Conservation (phyloP, 2,329 filamentous ascomycete genomes). For the Cladosporium sp. region DNA sequence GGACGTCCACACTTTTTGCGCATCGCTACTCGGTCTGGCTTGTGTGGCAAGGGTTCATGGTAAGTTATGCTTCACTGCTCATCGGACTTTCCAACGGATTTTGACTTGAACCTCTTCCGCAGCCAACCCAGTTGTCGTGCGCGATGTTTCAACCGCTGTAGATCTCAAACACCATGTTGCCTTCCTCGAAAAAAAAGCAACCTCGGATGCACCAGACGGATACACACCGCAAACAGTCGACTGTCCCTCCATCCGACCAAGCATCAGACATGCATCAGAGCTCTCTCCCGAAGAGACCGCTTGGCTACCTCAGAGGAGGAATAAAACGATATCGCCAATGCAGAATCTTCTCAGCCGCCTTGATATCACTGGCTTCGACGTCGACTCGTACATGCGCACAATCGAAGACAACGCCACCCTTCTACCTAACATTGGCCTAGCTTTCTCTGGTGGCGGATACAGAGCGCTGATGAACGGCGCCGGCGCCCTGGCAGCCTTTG, state of each 20-base stretch:
- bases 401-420: conserved; percentile 56
- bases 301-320: conserved; percentile 72
- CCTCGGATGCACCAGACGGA: conserved; percentile 57
- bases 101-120: background rate
- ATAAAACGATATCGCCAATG: conserved; percentile 74
- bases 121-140: background rate
- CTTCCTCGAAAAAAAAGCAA: background rate
- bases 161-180: background rate
- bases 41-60: background rate
- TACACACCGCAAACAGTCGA: conserved; percentile 69
- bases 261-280: conserved; percentile 61
- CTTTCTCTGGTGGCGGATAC: conserved; percentile 82
- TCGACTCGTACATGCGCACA: conserved; percentile 67
- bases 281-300: conserved; percentile 70
- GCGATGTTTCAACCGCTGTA: background rate
- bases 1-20: background rate
- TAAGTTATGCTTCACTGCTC: background rate
- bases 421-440: conserved; percentile 71
- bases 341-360: conserved; percentile 69
- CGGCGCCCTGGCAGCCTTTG: conserved; percentile 78
- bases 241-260: conserved; percentile 70
- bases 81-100: too few relatives aligned
- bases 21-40: background rate
- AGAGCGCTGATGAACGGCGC: conserved; percentile 80
- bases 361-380: conserved; percentile 76